Evolutionary conservation across 495 filamentous ascomycete species (phyloP), one percentile per base, ranked within the genome.

Genomic region (Aspergillus saccharolyticus): DNA sequence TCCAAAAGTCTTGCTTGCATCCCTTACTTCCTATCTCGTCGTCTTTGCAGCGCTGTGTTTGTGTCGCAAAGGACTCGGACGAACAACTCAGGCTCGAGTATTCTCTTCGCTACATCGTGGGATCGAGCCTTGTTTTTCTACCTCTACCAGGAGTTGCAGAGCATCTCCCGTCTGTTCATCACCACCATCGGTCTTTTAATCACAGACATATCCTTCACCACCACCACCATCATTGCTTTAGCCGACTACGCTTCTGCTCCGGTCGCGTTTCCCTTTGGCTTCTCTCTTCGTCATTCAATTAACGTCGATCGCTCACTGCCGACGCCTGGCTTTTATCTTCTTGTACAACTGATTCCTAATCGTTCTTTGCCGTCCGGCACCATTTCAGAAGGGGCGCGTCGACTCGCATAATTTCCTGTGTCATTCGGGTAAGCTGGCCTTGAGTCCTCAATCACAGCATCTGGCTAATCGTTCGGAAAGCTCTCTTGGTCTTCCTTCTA

Each of bases 111-210:
- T 57, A 48, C 51, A 46, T 59, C 46, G 64, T 56, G 62, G 59
- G 67, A 57, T 70, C 63, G 42, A 63, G 61, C 57, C 28, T 63
- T 52, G 54, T 63, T 63, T 66, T 53, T 39, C 57, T 62, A 66
- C 60, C 47, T 44, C 59, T 67, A 66, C 21, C 17, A 24, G 46
- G 71, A 66, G 61, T 69, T 78, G 76, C 74, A 76, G 76, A 71
- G 76, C 76, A 78, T 70, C 63, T 69, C 73, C 70, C 61, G 52
- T 56, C 44, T 42, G 33, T 59, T 62, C 62, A 58, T 62, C 62
- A 58, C 63, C 61, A 57, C 55, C 56, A 49, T 57, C 56, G 14
- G 56, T 59, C 53, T 49, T 49, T 64, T 57, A 63, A 60, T 59
- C 42, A 14, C 42, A 53, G 48, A 55, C 56, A 54, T 20, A 19